Percentiles rank a stretch among this genome's conserved stretches.
phyloP scores from a whole-genome alignment of 2,329 filamentous ascomycete species.

The Pyrenophora graminea region DNA sequence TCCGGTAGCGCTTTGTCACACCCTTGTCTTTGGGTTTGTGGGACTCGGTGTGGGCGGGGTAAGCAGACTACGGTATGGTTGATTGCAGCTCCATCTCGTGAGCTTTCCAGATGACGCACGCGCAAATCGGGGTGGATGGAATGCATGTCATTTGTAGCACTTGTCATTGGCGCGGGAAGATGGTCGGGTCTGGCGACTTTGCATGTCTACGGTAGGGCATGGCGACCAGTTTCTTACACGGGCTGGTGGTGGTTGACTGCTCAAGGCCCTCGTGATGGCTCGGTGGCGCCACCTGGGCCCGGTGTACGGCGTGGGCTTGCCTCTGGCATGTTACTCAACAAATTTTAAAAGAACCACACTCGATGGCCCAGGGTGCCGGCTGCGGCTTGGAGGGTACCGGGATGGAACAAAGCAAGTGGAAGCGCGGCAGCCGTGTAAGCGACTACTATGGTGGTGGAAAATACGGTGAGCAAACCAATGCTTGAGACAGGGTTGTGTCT shows the following conservation, averaged over 20 bases:
- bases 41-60: constrained; percentile 8
- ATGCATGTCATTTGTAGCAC: constrained; percentile 21
- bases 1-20: constrained; percentile 5
- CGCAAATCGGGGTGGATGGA: constrained; percentile 13
- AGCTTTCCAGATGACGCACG: constrained; percentile 23
- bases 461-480: constrained; percentile 22
- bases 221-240: background rate
- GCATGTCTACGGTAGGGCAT: background rate
- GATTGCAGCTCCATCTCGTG: constrained; percentile 16
- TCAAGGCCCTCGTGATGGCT: constrained; percentile 19
- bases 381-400: background rate
- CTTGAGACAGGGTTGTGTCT: constrained; percentile 15
- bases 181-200: no score
- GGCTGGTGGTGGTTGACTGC: constrained; percentile 1
- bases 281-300: constrained; percentile 16
- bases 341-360: constrained; percentile 5
- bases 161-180: constrained; percentile 1
- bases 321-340: constrained; percentile 19
- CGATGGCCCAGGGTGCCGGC: background rate
- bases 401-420: constrained; percentile 5
- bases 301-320: constrained; percentile 13
- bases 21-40: constrained; percentile 1
- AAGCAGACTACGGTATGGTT: background rate
- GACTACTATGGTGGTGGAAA: constrained; percentile 9
- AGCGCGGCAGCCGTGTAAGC: constrained; percentile 8